Conservation (phyloP, 768 basidiomycete species). For the Leccinum variicolor region DNA sequence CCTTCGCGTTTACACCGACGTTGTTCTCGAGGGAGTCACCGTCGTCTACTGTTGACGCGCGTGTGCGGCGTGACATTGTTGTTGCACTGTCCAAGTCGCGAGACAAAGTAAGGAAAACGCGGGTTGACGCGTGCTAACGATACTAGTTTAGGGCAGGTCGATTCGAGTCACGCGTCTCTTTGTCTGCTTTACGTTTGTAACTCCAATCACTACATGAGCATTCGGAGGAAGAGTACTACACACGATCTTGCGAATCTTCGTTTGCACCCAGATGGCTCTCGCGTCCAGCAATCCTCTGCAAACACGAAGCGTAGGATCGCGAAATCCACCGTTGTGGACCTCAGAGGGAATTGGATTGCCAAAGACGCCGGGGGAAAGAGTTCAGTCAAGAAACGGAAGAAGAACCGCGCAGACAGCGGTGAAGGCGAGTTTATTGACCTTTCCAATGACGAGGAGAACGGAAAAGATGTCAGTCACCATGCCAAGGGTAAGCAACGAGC, state of each 20-base stretch:
- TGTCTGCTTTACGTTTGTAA: not conserved
- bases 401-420: slow-evolving; percentile 19
- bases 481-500: slow-evolving; percentile 27
- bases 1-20: not conserved
- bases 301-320: slow-evolving; percentile 36
- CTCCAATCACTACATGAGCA: slow-evolving; percentile 21
- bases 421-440: slow-evolving; percentile 25
- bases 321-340: slow-evolving; percentile 38
- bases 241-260: slow-evolving; percentile 66
- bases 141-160: slow-evolving; percentile 20
- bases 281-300: slow-evolving; percentile 45
- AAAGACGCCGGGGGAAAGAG: slow-evolving; percentile 57
- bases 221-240: slow-evolving; percentile 47
- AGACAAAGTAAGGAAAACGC: not conserved
- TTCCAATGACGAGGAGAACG: slow-evolving; percentile 17
- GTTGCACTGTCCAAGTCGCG: not conserved
- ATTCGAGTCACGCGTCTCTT: slow-evolving; percentile 9
- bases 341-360: slow-evolving; percentile 64
- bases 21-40: slow-evolving; percentile 34
- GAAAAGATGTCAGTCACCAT: slow-evolving; percentile 11
- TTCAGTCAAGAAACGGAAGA: slow-evolving; percentile 38
- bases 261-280: slow-evolving; percentile 60
- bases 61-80: slow-evolving; percentile 29
- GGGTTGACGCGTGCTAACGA: slow-evolving; percentile 9
- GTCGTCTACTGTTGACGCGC: slow-evolving; percentile 13